Conservation (phyloP, 495 filamentous ascomycete genomes). For the Chaetomium cochliodes region DNA sequence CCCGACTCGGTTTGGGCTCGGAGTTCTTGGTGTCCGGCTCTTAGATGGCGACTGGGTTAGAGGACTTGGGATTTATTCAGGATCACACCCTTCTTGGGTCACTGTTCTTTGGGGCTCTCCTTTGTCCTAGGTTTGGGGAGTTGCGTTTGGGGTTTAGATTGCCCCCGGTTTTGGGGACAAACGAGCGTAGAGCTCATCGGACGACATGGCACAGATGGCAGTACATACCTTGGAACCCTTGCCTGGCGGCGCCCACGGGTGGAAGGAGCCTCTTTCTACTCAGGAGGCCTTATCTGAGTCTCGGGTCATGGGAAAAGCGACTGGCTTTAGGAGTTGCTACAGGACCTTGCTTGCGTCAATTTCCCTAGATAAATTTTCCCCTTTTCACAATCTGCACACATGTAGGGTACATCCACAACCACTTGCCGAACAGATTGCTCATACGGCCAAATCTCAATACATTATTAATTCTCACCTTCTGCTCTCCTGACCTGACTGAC, state of each 20-base stretch:
- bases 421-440: not conserved
- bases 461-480: not conserved
- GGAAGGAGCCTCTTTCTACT: too few species aligned
- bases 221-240: too few species aligned
- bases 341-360: too few species aligned
- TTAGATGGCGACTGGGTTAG: not conserved
- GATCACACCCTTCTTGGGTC: not conserved
- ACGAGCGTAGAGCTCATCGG: not conserved
- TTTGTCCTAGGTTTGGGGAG: not conserved
- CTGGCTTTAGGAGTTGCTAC: too few species aligned
- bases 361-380: too few species aligned
- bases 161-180: not conserved
- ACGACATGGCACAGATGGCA: not conserved
- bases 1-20: not conserved
- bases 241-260: too few species aligned
- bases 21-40: not conserved
- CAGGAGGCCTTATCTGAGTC: too few species aligned
- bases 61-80: not conserved
- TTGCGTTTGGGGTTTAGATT: too few species aligned
- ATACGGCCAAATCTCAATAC: not conserved
- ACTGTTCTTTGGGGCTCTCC: not conserved
- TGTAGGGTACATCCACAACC: not conserved
- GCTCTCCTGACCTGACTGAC: not conserved
- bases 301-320: too few species aligned
- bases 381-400: not conserved